A percentile compares a stretch with the other conserved stretches of the same genome.
Conservation (phyloP, 352 stramenopile genomes). For the Globisporangium abappressorium region DNA sequence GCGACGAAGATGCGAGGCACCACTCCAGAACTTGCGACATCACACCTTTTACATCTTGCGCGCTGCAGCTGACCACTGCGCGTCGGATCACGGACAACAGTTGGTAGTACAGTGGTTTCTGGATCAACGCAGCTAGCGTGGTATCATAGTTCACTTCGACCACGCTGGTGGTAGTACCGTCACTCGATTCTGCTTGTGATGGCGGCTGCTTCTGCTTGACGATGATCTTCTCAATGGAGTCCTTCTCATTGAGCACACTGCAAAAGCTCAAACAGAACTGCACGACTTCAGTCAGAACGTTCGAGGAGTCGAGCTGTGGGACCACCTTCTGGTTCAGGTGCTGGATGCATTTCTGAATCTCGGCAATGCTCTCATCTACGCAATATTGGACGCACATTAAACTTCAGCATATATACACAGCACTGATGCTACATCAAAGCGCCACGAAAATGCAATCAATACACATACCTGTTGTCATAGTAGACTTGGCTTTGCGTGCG, state of each 20-base stretch:
- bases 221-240: slow-evolving; percentile 29
- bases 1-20: slow-evolving; percentile 25
- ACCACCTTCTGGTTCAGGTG: slow-evolving; percentile 38
- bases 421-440: no score
- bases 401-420: not conserved
- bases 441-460: not conserved
- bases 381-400: slow-evolving; percentile 6
- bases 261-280: slow-evolving; percentile 42
- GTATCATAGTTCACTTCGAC: slow-evolving; percentile 28
- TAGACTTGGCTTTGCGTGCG: slow-evolving; percentile 21
- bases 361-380: slow-evolving; percentile 25
- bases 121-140: slow-evolving; percentile 33
- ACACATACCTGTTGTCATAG: slow-evolving; percentile 7
- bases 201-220: slow-evolving; percentile 15
- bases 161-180: not conserved
- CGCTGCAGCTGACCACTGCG: slow-evolving; percentile 31
- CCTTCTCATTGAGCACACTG: slow-evolving; percentile 36
- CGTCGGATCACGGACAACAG: slow-evolving; percentile 38
- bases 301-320: slow-evolving; percentile 26
- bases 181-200: not conserved
- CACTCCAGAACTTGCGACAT: slow-evolving; percentile 51
- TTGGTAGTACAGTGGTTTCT: slow-evolving; percentile 48
- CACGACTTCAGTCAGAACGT: slow-evolving; percentile 38
- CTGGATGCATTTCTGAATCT: slow-evolving; percentile 38
- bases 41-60: slow-evolving; percentile 19